phyloP scores from a whole-genome alignment of 106 monocot genomes.

The Apostasia shenzhenica region DNA sequence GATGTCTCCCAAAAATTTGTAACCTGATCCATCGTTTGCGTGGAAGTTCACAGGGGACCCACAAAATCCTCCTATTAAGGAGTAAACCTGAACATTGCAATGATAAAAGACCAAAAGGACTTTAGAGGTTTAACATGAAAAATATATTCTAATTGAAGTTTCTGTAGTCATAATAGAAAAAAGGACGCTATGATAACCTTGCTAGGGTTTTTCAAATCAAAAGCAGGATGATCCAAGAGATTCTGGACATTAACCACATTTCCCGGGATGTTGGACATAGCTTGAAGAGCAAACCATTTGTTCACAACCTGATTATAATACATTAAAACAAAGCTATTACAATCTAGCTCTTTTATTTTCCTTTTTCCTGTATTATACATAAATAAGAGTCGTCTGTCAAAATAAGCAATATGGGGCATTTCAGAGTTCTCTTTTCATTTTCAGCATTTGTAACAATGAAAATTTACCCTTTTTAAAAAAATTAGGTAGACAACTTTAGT shows the following conservation, averaged over 20 bases:
- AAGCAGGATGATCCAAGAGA: constrained; percentile 83
- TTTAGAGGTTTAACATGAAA: too few species aligned
- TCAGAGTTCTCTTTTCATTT: neutral
- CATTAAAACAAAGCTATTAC: neutral
- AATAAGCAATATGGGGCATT: neutral
- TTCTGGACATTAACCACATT: constrained; percentile 90
- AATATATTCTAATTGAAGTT: too few species aligned
- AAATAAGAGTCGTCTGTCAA: neutral
- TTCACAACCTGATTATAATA: constrained; percentile 62
- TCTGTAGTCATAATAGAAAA: neutral
- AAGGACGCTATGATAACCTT: constrained; percentile 37
- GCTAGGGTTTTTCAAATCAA: constrained; percentile 93
- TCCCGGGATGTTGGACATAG: constrained; percentile 80
- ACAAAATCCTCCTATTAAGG: constrained; percentile 92
- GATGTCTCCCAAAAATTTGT: constrained; percentile 90
- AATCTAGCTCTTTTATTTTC: neutral
- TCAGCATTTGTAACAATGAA: neutral
- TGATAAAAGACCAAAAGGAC: too few species aligned
- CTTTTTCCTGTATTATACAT: neutral
- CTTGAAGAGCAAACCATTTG: constrained; percentile 98
- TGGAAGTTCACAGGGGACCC: constrained; percentile 91
- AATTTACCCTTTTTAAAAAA: neutral
- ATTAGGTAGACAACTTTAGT: neutral
- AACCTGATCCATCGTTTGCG: constrained; percentile 97
- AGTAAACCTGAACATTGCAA: constrained; percentile 51